Percentiles rank a stretch among this genome's conserved stretches.
phyloP scores from a whole-genome alignment of 176 grass and related monocot species.

The Guadua angustifolia region DNA sequence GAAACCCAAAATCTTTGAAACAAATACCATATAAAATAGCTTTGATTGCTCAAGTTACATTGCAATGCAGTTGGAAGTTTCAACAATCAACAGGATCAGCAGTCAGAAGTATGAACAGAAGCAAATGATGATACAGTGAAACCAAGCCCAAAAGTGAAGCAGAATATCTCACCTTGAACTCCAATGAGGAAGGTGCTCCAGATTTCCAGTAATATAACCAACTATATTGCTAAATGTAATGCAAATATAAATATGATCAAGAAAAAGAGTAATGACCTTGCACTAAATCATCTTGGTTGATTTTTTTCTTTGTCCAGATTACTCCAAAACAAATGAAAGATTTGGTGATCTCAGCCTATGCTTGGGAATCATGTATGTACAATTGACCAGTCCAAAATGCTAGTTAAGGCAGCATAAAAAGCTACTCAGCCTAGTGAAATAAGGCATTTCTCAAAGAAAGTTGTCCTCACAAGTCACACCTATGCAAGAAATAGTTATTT shows the following conservation, averaged over 20 bases:
- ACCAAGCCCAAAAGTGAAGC: background rate
- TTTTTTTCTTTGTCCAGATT: background rate
- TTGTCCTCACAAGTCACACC: background rate
- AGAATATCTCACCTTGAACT: constrained; percentile 2
- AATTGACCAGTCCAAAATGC: constrained; percentile 2
- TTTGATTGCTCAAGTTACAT: too few species aligned
- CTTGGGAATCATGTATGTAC: background rate
- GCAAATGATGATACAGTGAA: background rate
- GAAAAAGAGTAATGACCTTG: too few species aligned
- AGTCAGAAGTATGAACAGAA: background rate
- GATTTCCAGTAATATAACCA: too few species aligned
- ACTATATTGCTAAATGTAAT: too few species aligned
- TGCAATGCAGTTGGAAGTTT: background rate
- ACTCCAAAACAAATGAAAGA: constrained; percentile 14
- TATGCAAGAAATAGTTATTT: constrained; percentile 20
- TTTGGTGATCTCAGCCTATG: background rate
- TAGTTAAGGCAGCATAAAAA: constrained; percentile 29
- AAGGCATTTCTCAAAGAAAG: constrained; percentile 36
- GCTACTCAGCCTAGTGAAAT: background rate
- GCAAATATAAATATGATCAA: too few species aligned
- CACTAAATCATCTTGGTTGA: too few species aligned
- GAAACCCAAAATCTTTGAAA: too few species aligned
- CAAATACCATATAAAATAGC: too few species aligned
- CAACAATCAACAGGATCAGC: background rate
- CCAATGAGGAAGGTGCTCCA: too few species aligned